Evolutionary conservation across 2,329 filamentous ascomycete species (phyloP).

Genomic region (Teratosphaeria zuluensis): DNA sequence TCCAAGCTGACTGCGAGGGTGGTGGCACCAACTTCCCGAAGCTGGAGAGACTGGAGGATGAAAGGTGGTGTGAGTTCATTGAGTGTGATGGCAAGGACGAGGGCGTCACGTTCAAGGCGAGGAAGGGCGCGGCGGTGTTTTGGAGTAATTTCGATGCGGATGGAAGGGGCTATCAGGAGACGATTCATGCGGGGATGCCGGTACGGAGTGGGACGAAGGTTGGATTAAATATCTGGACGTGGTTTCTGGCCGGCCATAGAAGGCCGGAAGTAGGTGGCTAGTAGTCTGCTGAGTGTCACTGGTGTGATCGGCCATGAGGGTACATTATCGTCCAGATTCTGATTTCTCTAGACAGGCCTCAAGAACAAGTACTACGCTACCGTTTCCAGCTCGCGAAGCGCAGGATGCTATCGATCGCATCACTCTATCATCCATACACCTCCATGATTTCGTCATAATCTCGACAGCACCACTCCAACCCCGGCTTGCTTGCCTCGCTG

Average conservation of each 20-base stretch:
- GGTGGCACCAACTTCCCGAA: constrained; percentile 54
- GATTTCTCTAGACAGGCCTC: background rate
- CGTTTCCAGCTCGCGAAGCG: background rate
- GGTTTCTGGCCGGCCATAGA: constrained; percentile 27
- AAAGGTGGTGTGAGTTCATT: constrained; percentile 48
- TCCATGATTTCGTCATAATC: too few species aligned
- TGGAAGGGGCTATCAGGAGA: constrained; percentile 48
- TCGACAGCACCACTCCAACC: background rate
- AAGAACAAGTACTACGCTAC: background rate
- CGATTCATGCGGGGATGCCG: constrained; percentile 52
- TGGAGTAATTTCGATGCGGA: constrained; percentile 52
- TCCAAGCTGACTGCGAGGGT: constrained; percentile 43
- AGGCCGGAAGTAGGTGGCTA: background rate
- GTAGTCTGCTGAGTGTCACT: background rate
- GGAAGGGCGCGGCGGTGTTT: constrained; percentile 50
- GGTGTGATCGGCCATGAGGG: background rate
- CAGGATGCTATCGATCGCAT: background rate
- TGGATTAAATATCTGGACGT: constrained; percentile 57
- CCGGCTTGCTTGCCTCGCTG: background rate
- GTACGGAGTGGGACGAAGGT: constrained; percentile 48
- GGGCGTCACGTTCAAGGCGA: constrained; percentile 50
- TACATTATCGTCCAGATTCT: background rate
- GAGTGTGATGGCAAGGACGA: constrained; percentile 35
- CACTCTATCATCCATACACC: background rate
- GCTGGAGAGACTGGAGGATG: constrained; percentile 33